Evolutionary conservation across 192 early-diverging fungal genomes (phyloP).

Genomic region (Rhizoclosmatium sp.): DNA sequence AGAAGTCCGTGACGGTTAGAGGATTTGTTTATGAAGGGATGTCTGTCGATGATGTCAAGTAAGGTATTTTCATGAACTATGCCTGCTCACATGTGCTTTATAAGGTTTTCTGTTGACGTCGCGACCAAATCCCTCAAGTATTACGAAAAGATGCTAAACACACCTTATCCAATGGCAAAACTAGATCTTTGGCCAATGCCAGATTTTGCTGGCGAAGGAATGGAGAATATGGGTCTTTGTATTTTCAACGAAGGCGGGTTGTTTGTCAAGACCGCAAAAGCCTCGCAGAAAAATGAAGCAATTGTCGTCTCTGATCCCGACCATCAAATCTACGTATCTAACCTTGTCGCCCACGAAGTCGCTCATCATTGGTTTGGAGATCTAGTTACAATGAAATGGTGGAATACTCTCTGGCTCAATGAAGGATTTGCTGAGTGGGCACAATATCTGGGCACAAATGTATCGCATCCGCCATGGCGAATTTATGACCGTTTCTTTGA

Average conservation of each 20-base stretch:
- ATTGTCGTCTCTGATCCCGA: background rate
- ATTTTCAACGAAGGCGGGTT: conserved; percentile 31
- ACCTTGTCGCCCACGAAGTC: conserved; percentile 50
- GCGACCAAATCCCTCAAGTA: conserved; percentile 26
- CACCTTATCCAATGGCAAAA: conserved; percentile 46
- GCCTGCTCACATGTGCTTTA: background rate
- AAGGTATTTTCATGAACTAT: background rate
- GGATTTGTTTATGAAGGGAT: conserved; percentile 56
- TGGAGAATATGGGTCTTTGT: conserved; percentile 69
- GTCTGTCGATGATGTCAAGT: conserved; percentile 22
- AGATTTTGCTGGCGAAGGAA: conserved; percentile 67
- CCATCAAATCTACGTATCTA: conserved; percentile 39
- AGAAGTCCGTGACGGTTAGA: conserved; percentile 42
- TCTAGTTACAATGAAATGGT: conserved; percentile 53
- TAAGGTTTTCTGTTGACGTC: conserved; percentile 43
- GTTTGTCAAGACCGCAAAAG: conserved; percentile 24
- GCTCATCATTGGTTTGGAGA: conserved; percentile 56
- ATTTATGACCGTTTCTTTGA: conserved; percentile 41
- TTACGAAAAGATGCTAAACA: conserved; percentile 41
- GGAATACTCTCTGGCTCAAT: conserved; percentile 55
- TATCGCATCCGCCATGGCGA: conserved; percentile 36
- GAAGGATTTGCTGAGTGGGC: conserved; percentile 55
- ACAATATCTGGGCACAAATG: conserved; percentile 34
- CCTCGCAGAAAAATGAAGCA: background rate
- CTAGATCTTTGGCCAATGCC: conserved; percentile 68